phyloP scores from a whole-genome alignment of 352 stramenopile species.

The Pythium sp. region DNA sequence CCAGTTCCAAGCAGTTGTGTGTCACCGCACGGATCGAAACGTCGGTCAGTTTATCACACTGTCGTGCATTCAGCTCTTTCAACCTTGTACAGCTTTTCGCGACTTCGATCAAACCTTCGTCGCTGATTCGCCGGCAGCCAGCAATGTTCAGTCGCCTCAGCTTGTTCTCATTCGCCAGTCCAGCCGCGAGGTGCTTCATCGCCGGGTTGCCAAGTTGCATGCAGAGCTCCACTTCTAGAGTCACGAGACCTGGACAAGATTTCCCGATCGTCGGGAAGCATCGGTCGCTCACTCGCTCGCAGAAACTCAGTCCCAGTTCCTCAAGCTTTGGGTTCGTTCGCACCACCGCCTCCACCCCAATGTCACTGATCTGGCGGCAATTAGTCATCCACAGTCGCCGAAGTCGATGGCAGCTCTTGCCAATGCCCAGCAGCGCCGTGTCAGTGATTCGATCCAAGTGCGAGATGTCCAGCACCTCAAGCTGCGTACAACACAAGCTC shows the following conservation, averaged over 20 bases:
- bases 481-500: conserved; percentile 44
- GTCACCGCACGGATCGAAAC: conserved; percentile 61
- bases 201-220: conserved; percentile 53
- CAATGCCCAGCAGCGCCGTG: conserved; percentile 37
- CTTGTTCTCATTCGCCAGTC: conserved; percentile 38
- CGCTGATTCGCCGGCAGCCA: conserved; percentile 72
- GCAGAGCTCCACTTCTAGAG: conserved; percentile 61
- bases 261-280: conserved; percentile 53
- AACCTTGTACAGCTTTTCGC: conserved; percentile 57
- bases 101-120: conserved; percentile 77
- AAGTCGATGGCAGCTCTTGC: conserved; percentile 50
- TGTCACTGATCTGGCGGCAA: conserved; percentile 76
- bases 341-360: conserved; percentile 70
- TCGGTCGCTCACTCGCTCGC: conserved; percentile 62
- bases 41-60: conserved; percentile 86
- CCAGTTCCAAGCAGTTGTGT: conserved; percentile 83
- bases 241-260: conserved; percentile 36
- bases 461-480: conserved; percentile 80
- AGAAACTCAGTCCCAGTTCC: conserved; percentile 60
- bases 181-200: conserved; percentile 54
- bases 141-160: conserved; percentile 71
- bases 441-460: conserved; percentile 69
- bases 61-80: conserved; percentile 66
- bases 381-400: conserved; percentile 44
- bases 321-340: conserved; percentile 45